Percentiles rank a stretch among this genome's conserved stretches.
Evolutionary conservation across 2,329 filamentous ascomycete species (phyloP).

Genomic region (Elsinoe batatas): DNA sequence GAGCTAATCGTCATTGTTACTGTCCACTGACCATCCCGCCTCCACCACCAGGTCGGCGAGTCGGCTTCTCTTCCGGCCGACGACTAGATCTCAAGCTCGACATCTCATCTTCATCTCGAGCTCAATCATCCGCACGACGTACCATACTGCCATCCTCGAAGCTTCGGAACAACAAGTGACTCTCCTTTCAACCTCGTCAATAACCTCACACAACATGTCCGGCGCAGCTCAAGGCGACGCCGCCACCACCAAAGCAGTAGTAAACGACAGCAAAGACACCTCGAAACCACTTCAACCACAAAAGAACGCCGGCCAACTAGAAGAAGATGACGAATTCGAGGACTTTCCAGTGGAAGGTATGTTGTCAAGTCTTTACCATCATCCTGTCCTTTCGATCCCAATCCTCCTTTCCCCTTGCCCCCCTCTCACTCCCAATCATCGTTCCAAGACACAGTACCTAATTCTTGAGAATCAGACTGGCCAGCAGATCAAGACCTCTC

Average conservation of each 20-base stretch:
- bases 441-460: too few species aligned
- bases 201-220: conserved; percentile 34
- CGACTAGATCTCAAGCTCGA: conserved; percentile 2
- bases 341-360: conserved; percentile 94
- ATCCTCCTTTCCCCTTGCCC: not conserved
- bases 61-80: not conserved
- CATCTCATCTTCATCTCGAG: not conserved
- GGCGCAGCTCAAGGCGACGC: conserved; percentile 31
- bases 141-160: not conserved
- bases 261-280: conserved; percentile 30
- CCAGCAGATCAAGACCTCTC: conserved; percentile 70
- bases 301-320: conserved; percentile 60
- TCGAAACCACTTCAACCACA: conserved; percentile 46
- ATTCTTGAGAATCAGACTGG: too few species aligned
- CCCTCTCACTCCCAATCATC: not conserved
- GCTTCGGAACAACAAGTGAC: not conserved
- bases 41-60: not conserved
- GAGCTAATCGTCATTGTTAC: conserved; percentile 4
- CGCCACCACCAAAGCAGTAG: conserved; percentile 33
- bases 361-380: not conserved
- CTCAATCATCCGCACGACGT: not conserved
- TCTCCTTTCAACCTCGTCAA: not conserved
- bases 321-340: conserved; percentile 98
- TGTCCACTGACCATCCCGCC: not conserved
- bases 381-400: not conserved